phyloP scores from a whole-genome alignment of 768 basidiomycete genomes.

The Russula virescens region DNA sequence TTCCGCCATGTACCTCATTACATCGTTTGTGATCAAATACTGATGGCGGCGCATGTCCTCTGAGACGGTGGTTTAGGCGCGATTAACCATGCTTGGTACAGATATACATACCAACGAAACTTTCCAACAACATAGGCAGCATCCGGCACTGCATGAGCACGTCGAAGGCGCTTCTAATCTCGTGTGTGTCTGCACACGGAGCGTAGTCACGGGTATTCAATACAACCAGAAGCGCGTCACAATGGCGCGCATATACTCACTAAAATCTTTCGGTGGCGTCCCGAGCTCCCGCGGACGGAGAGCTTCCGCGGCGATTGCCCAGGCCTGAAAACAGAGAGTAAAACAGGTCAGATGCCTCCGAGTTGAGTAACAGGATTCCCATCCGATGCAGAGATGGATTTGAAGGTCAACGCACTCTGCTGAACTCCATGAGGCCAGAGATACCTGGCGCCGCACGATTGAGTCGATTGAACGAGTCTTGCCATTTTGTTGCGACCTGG shows the following conservation, averaged over 20 bases:
- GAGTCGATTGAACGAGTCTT: conserved; percentile 59
- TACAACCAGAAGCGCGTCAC: not conserved
- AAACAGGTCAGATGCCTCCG: too few relatives aligned
- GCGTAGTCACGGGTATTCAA: not conserved
- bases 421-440: conserved; percentile 56
- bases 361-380: not conserved
- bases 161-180: conserved; percentile 52
- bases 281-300: conserved; percentile 49
- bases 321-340: conserved; percentile 36
- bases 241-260: conserved; percentile 18
- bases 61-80: conserved; percentile 27
- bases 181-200: conserved; percentile 38
- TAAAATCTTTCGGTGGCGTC: conserved; percentile 31
- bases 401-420: conserved; percentile 37
- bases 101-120: conserved; percentile 51
- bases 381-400: not conserved
- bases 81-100: not conserved
- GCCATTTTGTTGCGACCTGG: conserved; percentile 67
- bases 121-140: conserved; percentile 60
- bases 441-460: conserved; percentile 57
- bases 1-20: conserved; percentile 48
- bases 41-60: conserved; percentile 60
- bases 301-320: conserved; percentile 48
- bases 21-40: conserved; percentile 54
- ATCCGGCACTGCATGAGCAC: conserved; percentile 52